Base-by-base conservation (phyloP, 2,329 filamentous ascomycete genomes). In the Paecilomyces niveus region DNA sequence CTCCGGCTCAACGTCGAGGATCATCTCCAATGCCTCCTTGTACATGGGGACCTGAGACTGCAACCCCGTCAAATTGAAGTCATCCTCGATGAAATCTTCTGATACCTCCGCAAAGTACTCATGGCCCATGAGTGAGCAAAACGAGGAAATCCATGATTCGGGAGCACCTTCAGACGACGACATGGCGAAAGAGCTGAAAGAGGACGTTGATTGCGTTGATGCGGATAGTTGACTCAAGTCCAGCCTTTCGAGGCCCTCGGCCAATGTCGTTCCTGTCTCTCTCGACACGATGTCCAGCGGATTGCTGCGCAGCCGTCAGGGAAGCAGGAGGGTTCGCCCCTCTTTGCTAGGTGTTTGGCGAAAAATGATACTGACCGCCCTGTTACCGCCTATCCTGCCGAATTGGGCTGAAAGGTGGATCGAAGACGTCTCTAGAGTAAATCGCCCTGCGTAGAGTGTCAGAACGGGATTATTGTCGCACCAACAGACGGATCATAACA, bases 71-170 rank as follows among this genome's bases (percentile, higher is more conserved):
- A 99, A 82, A 76, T 99, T 99, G 82, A 99, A 99, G 76, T 99
- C 94, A 85, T 99, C 94, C 76, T 99, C 94, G 72, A 99, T 97
- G 69, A 99, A 99, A 71, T 99, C 94, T 78, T 99, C 94, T 53
- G 91, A 94, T 55, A 99, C 93, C 80, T 99, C 94, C 62, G 94
- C 94, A 76, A 99, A 99, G 79, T 97, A 99, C 76, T 99, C 94
- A 74, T 99, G 94, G 62, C 94, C 94, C 61, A 97, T 84, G 53
- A 97, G 82, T 45, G 90, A 92, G 81, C 94, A 99, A 76, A 97
- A 99, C 59, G 92, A 95, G 63, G 91, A 89, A 79, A 99, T 97
- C 94, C 94, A 99, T 58, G 92, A 96, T 80, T 99, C 94, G 65
- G 83, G 81, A 51, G 83, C 81, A 64, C 73, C 74, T 63, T 76